Percentiles rank a stretch among this genome's conserved stretches.
phyloP scores from a whole-genome alignment of 306 rosid genomes.

The Prunus davidiana region DNA sequence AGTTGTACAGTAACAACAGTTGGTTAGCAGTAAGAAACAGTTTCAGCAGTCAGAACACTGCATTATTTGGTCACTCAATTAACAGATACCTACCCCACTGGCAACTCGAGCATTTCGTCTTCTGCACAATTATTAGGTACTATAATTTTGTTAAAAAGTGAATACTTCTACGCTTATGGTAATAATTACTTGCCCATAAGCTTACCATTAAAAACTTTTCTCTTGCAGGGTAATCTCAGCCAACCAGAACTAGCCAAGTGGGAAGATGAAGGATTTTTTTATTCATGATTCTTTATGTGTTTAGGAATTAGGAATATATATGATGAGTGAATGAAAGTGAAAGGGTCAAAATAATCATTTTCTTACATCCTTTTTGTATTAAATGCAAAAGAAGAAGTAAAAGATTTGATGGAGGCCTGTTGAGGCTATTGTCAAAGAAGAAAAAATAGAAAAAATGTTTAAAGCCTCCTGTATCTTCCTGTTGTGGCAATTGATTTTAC shows the following conservation, averaged over 20 bases:
- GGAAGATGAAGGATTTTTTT: constrained; percentile 41
- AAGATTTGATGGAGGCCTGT: not conserved
- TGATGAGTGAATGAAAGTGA: constrained; percentile 53
- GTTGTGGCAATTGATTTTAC: constrained; percentile 28
- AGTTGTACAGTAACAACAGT: constrained; percentile 37
- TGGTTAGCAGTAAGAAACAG: constrained; percentile 36
- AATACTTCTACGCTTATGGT: not conserved
- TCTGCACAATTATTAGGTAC: constrained; percentile 25
- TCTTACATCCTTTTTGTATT: constrained; percentile 36
- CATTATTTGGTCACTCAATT: constrained; percentile 48
- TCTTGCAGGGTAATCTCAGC: constrained; percentile 50
- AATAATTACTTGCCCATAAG: constrained; percentile 26
- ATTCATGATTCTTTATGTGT: constrained; percentile 70
- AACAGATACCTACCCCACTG: constrained; percentile 44
- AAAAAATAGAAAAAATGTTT: constrained; percentile 8
- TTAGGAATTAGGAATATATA: constrained; percentile 36
- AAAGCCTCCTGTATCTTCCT: constrained; percentile 16
- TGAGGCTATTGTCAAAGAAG: not conserved
- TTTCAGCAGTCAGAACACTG: constrained; percentile 28
- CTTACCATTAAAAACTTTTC: constrained; percentile 34
- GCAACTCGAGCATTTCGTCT: constrained; percentile 29
- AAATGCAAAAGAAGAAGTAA: constrained; percentile 30
- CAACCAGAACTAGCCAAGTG: constrained; percentile 32
- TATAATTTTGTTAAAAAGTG: not conserved
- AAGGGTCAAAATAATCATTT: constrained; percentile 63